Percentiles rank a stretch among this genome's conserved stretches.
These are phyloP conservation scores for Trichopus zeylanicus DNA, from an alignment of 116 monocot species.

Conservation along the genomic window DNA sequence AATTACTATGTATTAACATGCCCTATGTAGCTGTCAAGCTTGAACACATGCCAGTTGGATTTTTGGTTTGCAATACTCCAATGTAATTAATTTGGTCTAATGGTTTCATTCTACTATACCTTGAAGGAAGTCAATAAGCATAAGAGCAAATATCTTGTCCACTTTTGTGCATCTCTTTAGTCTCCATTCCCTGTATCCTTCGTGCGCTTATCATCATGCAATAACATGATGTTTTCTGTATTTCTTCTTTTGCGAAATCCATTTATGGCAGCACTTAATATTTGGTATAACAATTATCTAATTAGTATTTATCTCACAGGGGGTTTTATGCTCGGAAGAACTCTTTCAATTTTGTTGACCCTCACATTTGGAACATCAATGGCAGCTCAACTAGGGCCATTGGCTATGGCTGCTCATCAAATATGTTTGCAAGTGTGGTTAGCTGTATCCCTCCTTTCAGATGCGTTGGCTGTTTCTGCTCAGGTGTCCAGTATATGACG, in stretches of 20 bases:
- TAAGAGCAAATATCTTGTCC: too few species aligned
- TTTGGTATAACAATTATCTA: not conserved
- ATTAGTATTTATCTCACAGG: constrained; percentile 31
- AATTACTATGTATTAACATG: not conserved
- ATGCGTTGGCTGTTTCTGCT: constrained; percentile 84
- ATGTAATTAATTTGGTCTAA: not conserved
- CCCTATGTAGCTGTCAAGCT: not conserved
- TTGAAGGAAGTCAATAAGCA: not conserved
- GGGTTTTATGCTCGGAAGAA: constrained; percentile 82
- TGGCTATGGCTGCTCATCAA: constrained; percentile 96
- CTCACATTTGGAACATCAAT: constrained; percentile 95
- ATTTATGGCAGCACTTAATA: not conserved
- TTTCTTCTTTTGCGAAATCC: constrained; percentile 1
- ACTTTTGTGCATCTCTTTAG: too few species aligned
- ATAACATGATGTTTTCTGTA: not conserved
- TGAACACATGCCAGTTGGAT: not conserved
- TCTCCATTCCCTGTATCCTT: too few species aligned
- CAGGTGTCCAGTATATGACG: constrained; percentile 29
- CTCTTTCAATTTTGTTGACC: constrained; percentile 74
- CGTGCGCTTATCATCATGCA: too few species aligned
- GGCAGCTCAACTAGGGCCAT: constrained; percentile 77
- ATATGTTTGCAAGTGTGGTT: constrained; percentile 97
- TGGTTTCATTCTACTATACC: not conserved
- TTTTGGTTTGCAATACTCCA: not conserved
- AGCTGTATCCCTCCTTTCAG: constrained; percentile 88